These are phyloP conservation scores for Evernia prunastri DNA, from an alignment of 495 filamentous ascomycete genomes.

Conservation along the genomic window DNA sequence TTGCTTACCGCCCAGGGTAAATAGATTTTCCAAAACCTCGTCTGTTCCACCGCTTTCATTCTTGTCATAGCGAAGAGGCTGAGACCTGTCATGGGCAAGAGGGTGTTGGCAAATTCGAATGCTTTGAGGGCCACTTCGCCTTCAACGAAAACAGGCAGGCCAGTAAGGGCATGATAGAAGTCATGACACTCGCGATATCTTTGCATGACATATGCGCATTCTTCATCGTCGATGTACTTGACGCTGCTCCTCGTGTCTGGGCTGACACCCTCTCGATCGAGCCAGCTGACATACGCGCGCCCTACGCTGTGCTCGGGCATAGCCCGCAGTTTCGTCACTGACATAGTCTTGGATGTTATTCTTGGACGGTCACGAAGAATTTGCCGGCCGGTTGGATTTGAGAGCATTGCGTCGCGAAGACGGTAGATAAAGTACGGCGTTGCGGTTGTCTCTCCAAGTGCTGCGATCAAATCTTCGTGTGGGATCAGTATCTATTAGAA, in stretches of 20 bases:
- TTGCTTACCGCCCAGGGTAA: constrained; percentile 87
- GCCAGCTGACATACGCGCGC: constrained; percentile 76
- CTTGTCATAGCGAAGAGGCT: constrained; percentile 62
- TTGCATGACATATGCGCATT: constrained; percentile 98
- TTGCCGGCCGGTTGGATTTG: constrained; percentile 72
- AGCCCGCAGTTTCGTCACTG: constrained; percentile 60
- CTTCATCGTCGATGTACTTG: constrained; percentile 84
- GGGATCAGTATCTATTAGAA: constrained; percentile 9
- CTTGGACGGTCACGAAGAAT: constrained; percentile 87
- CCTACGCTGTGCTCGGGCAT: constrained; percentile 74
- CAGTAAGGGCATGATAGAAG: constrained; percentile 95
- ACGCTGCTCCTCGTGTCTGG: constrained; percentile 81
- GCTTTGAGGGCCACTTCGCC: constrained; percentile 93
- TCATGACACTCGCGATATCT: constrained; percentile 96
- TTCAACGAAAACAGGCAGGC: constrained; percentile 83
- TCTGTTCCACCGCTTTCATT: constrained; percentile 58
- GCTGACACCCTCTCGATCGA: constrained; percentile 85
- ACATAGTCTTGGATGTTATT: constrained; percentile 72
- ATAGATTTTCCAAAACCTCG: constrained; percentile 66
- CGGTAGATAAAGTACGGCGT: constrained; percentile 93
- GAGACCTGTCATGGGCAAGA: constrained; percentile 91
- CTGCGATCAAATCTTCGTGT: constrained; percentile 75
- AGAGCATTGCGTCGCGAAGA: constrained; percentile 86
- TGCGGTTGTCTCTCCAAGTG: constrained; percentile 87
- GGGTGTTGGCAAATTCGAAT: constrained; percentile 90